Evolutionary conservation across 495 filamentous ascomycete genomes (phyloP), one percentile per base, ranked within the genome.

Genomic region (Lasiosphaeriaceae sp.): DNA sequence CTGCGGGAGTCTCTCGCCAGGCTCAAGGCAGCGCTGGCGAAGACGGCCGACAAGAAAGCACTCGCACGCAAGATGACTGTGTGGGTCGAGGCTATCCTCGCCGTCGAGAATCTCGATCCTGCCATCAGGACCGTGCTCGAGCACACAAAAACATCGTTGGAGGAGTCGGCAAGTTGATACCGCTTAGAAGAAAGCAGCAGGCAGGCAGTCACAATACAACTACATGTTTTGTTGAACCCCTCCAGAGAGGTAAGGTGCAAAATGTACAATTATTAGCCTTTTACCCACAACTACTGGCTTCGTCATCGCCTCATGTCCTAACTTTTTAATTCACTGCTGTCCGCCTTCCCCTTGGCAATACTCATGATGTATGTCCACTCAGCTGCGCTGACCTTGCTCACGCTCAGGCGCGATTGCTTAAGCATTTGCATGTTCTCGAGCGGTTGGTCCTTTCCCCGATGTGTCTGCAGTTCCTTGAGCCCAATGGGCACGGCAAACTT

Each of bases 381-480:
- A 1, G 71, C 74, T 24, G 75, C 72, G 5, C 76, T 80, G 14
- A 98, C 90, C 41, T 82, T 84, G 41, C 86, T 90, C 21, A 98
- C 92, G 69, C 93, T 97, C 23, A 97, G 71, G 41, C 94, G 78
- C 7, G 82, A 75, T 68, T 89, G 83, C 66, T 86, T 93, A 55
- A 97, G 71, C 71, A 91, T 80, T 73, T 95, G 87, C 78, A 98
- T 90, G 56, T 84, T 80, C 66, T 86, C 83, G n/a, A 98, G 80
- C 26, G 83, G 72, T 35, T 80, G 77, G 11, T 85, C 88, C 3
- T 80, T 67, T 24, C 2, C 29, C 0, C 73, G 73, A 68, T 79
- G 81, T 37, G 76, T 78, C 64, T 90, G 87, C 43, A 98, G 79
- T 63, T 92, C 87, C 56, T 82, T 80, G 55, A 97, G 75, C 9